Evolutionary conservation across 192 early-diverging fungal species (phyloP).

Genomic region (Gonapodya sp.): DNA sequence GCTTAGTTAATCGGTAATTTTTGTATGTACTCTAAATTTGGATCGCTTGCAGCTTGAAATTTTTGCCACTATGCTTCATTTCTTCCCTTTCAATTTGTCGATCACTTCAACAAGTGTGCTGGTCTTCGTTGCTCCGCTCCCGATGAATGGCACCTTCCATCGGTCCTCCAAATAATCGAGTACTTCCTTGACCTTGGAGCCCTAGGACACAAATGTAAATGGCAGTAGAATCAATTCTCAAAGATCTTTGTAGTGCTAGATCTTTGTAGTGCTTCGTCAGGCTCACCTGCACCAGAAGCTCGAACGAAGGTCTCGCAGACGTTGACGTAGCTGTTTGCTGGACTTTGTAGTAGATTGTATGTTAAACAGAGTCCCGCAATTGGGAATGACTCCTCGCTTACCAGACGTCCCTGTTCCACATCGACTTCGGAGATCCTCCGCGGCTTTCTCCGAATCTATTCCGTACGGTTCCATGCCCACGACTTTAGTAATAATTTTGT

Average conservation of each 20-base stretch:
- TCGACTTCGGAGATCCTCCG: constrained; percentile 41
- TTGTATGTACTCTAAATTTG: constrained; percentile 4
- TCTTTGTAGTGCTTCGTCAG: too few relatives aligned
- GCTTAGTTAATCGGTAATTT: background rate
- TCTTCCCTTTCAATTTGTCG: background rate
- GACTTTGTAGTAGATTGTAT: too few relatives aligned
- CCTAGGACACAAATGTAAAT: too few relatives aligned
- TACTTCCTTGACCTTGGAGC: constrained; percentile 56
- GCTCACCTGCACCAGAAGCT: constrained; percentile 69
- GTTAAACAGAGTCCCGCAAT: too few relatives aligned
- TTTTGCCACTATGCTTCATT: background rate
- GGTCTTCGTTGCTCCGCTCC: background rate
- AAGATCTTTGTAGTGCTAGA: too few relatives aligned
- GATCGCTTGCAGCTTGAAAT: too few relatives aligned
- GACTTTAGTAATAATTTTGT: constrained; percentile 57
- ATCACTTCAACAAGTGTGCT: background rate
- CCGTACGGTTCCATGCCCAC: constrained; percentile 50
- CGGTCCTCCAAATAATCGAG: constrained; percentile 31
- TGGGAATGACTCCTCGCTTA: constrained; percentile 22
- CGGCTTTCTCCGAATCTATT: constrained; percentile 51
- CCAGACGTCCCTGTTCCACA: constrained; percentile 59
- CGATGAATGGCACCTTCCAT: constrained; percentile 25
- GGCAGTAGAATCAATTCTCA: too few relatives aligned
- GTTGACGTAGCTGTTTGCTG: constrained; percentile 37
- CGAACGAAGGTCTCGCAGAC: constrained; percentile 40